phyloP scores from a whole-genome alignment of 2,329 filamentous ascomycete species.

The Sordariomycetes sp. region DNA sequence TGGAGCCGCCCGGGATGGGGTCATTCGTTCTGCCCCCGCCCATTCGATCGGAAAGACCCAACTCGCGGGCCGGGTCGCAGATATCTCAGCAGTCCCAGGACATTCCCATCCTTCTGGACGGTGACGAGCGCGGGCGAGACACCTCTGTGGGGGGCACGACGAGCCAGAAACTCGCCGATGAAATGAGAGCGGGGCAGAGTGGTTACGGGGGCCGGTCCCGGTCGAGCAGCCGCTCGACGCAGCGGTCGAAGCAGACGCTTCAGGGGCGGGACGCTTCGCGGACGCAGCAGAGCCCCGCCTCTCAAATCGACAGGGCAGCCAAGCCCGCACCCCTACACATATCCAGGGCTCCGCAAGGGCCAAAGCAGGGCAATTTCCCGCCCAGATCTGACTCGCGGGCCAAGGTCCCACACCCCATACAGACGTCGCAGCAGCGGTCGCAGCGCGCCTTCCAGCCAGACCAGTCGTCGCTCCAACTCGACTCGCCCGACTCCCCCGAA shows the following conservation, averaged over 20 bases:
- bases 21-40: not conserved
- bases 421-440: not conserved
- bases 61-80: constrained; percentile 1
- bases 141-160: not conserved
- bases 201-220: not conserved
- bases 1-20: not conserved
- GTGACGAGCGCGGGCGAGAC: not conserved
- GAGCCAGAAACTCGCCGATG: not conserved
- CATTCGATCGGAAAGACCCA: not conserved
- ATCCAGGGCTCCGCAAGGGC: not conserved
- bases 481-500: constrained; percentile 20
- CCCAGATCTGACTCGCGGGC: not conserved
- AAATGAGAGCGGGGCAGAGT: not conserved
- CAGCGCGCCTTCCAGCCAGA: constrained; percentile 17
- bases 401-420: constrained; percentile 2
- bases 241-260: not conserved
- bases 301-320: not conserved
- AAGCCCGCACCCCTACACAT: not conserved
- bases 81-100: constrained; percentile 4
- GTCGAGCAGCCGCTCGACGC: not conserved
- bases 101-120: constrained; percentile 3
- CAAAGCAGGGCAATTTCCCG: not conserved
- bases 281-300: not conserved
- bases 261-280: not conserved
- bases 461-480: constrained; percentile 22